Evolutionary conservation across 2,329 filamentous ascomycete genomes (phyloP).

Genomic region (Pyrenophora tritici-repentis): DNA sequence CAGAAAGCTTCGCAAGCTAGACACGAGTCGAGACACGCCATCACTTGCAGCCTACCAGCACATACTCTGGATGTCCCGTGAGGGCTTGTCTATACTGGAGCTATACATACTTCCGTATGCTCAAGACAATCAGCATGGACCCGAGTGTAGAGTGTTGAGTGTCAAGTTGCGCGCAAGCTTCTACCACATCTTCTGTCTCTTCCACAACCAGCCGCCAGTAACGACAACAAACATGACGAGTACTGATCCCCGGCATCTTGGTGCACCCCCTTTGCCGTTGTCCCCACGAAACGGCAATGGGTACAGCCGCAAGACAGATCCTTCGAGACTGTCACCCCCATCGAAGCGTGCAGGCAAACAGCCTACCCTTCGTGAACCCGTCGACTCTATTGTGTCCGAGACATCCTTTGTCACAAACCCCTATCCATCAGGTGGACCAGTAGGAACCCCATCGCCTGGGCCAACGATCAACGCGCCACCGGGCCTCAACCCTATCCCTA

Average conservation of each 20-base stretch:
- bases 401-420: conserved; percentile 58
- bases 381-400: conserved; percentile 56
- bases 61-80: conserved; percentile 93
- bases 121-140: conserved; percentile 72
- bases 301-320: conserved; percentile 31
- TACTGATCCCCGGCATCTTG: conserved; percentile 34
- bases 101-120: conserved; percentile 76
- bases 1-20: conserved; percentile 80
- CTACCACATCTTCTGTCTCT: conserved; percentile 95
- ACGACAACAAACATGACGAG: conserved; percentile 43
- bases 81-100: conserved; percentile 87
- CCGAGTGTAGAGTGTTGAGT: conserved; percentile 83
- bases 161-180: conserved; percentile 93
- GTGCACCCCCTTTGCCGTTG: conserved; percentile 29
- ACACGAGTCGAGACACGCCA: conserved; percentile 75
- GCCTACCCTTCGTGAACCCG: conserved; percentile 53
- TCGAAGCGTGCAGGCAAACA: conserved; percentile 44
- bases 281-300: conserved; percentile 32
- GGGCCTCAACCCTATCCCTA: conserved; percentile 51
- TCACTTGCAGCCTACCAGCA: conserved; percentile 84
- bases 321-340: conserved; percentile 33
- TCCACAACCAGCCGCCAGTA: conserved; percentile 86
- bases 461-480: conserved; percentile 51
- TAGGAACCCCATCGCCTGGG: conserved; percentile 49
- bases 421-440: conserved; percentile 48